These are phyloP conservation scores for Acorus calamus DNA, from an alignment of 106 monocot species.

Conservation along the genomic window DNA sequence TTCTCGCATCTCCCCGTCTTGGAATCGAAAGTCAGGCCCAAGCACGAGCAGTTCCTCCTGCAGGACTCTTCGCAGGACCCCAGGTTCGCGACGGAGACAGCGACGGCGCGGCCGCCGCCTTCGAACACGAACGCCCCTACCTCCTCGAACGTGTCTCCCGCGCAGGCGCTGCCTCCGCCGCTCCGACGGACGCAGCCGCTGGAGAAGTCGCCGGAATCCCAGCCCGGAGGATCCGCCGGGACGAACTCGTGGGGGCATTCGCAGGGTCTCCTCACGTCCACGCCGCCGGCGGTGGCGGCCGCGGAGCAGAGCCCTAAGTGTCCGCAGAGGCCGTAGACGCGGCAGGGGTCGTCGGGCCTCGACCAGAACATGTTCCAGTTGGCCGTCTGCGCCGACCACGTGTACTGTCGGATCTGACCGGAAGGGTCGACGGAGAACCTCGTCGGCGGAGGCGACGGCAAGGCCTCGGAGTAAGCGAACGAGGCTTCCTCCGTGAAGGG, in stretches of 20 bases:
- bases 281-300: slow-evolving; percentile 6
- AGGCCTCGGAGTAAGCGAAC: slow-evolving; percentile 29
- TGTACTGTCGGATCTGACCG: slow-evolving; percentile 51
- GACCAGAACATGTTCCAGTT: slow-evolving; percentile 67
- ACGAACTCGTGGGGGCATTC: too few relatives aligned
- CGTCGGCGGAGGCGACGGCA: slow-evolving; percentile 16
- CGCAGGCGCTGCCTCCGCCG: background rate
- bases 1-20: slow-evolving; percentile 15
- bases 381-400: slow-evolving; percentile 47
- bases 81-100: slow-evolving; percentile 6
- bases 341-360: slow-evolving; percentile 30
- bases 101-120: background rate
- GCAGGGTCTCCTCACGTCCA: too few relatives aligned
- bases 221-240: too few relatives aligned
- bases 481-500: slow-evolving; percentile 42
- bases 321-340: slow-evolving; percentile 44
- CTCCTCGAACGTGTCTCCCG: slow-evolving; percentile 5
- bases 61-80: slow-evolving; percentile 33
- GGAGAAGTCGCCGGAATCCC: slow-evolving; percentile 28
- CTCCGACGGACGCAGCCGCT: slow-evolving; percentile 11
- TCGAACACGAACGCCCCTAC: slow-evolving; percentile 22
- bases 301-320: slow-evolving; percentile 32
- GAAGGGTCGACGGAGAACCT: slow-evolving; percentile 42
- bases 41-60: slow-evolving; percentile 39
- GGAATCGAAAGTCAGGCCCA: slow-evolving; percentile 22